Conservation (phyloP, 1,139 yeast genomes). For the Taphrina betulina region DNA sequence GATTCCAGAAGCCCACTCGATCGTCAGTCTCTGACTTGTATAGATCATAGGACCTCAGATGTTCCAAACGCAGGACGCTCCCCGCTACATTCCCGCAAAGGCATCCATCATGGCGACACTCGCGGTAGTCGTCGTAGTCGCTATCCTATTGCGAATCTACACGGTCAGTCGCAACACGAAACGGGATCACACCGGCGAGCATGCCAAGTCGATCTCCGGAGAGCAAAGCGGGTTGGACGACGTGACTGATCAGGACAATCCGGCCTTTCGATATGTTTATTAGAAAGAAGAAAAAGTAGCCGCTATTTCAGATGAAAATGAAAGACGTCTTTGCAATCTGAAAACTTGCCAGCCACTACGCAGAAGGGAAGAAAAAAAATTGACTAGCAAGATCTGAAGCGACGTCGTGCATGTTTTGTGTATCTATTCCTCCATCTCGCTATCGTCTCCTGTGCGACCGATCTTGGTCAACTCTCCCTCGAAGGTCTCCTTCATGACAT, state of each 20-base stretch:
- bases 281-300: too few species aligned
- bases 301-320: too few species aligned
- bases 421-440: slow-evolving; percentile 1
- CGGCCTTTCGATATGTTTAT: slow-evolving; percentile 23
- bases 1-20: too few species aligned
- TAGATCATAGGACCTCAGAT: slow-evolving; percentile 59
- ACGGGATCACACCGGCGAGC: slow-evolving; percentile 36
- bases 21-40: too few species aligned
- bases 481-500: slow-evolving; percentile 76
- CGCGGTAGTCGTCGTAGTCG: slow-evolving; percentile 43
- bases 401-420: too few species aligned
- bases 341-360: too few species aligned
- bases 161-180: slow-evolving; percentile 44
- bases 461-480: slow-evolving; percentile 20
- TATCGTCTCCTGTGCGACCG: slow-evolving; percentile 5
- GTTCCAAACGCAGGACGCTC: slow-evolving; percentile 52
- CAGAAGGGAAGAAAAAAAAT: too few species aligned
- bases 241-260: slow-evolving; percentile 20
- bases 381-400: too few species aligned
- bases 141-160: slow-evolving; percentile 42
- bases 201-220: neutral
- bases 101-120: slow-evolving; percentile 45
- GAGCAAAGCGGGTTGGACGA: slow-evolving; percentile 23
- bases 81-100: slow-evolving; percentile 52
- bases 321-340: too few species aligned